Evolutionary conservation across 2,329 filamentous ascomycete species (phyloP).

Genomic region (Colletotrichum higginsianum): DNA sequence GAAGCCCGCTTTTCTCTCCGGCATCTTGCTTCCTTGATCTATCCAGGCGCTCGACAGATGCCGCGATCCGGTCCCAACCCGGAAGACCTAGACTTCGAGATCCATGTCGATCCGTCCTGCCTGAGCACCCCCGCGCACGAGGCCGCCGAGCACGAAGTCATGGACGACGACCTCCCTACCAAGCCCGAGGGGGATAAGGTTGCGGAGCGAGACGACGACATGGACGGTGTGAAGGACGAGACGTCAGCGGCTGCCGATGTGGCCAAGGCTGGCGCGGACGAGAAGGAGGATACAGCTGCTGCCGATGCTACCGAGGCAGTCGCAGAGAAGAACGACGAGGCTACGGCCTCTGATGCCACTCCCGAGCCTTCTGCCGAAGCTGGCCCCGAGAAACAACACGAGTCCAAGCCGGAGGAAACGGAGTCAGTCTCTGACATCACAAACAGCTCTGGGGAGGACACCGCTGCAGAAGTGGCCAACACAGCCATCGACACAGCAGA

Average conservation of each 20-base stretch:
- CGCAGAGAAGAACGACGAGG: background rate
- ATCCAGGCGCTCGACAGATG: constrained; percentile 24
- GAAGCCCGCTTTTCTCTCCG: constrained; percentile 31
- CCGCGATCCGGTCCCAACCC: constrained; percentile 42
- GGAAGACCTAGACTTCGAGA: constrained; percentile 61
- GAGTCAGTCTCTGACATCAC: background rate
- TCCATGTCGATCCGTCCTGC: constrained; percentile 64
- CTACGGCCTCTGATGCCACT: background rate
- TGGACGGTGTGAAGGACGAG: constrained; percentile 6
- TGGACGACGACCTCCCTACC: constrained; percentile 44
- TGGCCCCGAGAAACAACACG: background rate
- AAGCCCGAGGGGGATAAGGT: constrained; percentile 43
- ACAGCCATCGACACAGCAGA: background rate
- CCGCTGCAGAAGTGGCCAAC: background rate
- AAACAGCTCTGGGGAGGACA: background rate
- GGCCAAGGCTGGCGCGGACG: background rate
- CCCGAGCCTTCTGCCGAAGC: background rate
- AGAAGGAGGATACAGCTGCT: background rate
- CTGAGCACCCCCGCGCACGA: constrained; percentile 59
- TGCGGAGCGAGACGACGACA: constrained; percentile 37
- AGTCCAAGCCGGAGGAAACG: background rate
- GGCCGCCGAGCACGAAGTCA: constrained; percentile 17
- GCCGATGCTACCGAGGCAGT: background rate
- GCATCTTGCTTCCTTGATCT: background rate
- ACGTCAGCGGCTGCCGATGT: background rate